Evolutionary conservation across 352 stramenopile genomes (phyloP).

Genomic region (Phytopythium montanum): DNA sequence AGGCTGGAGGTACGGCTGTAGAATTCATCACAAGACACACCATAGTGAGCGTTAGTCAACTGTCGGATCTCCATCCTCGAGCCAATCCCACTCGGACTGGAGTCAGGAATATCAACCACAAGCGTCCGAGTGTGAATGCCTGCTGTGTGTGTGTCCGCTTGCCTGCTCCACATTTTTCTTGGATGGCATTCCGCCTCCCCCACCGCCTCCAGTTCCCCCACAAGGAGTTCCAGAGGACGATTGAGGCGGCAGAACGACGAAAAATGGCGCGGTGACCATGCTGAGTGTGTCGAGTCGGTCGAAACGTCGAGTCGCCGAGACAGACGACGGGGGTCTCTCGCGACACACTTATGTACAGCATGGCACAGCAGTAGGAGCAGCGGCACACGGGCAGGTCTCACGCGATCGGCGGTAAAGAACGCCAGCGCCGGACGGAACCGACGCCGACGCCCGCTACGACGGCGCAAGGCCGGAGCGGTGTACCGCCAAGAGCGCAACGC

Average conservation of each 20-base stretch:
- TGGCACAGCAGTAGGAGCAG: constrained; percentile 4
- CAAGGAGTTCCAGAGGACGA: not conserved
- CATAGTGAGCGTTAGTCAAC: constrained; percentile 26
- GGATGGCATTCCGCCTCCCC: not conserved
- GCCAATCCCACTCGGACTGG: constrained; percentile 9
- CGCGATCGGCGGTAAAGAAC: constrained; percentile 1
- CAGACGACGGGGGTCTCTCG: not conserved
- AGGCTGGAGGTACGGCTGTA: constrained; percentile 89
- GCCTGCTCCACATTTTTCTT: constrained; percentile 9
- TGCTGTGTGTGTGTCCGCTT: constrained; percentile 6
- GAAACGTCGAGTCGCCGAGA: not conserved
- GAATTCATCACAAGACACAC: constrained; percentile 9
- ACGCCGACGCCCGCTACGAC: constrained; percentile 2
- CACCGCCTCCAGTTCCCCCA: not conserved
- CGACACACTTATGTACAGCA: constrained; percentile 5
- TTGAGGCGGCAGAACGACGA: constrained; percentile 5
- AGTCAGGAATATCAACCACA: constrained; percentile 10
- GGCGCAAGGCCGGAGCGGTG: not conserved
- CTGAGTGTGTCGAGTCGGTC: constrained; percentile 3
- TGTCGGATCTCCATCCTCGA: constrained; percentile 1
- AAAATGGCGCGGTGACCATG: constrained; percentile 10
- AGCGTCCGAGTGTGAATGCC: constrained; percentile 9
- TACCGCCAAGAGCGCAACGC: constrained; percentile 2
- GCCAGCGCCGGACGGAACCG: not conserved
- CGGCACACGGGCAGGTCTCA: constrained; percentile 1